phyloP scores from a whole-genome alignment of 352 stramenopile species.

The Phytophthora crassamura region DNA sequence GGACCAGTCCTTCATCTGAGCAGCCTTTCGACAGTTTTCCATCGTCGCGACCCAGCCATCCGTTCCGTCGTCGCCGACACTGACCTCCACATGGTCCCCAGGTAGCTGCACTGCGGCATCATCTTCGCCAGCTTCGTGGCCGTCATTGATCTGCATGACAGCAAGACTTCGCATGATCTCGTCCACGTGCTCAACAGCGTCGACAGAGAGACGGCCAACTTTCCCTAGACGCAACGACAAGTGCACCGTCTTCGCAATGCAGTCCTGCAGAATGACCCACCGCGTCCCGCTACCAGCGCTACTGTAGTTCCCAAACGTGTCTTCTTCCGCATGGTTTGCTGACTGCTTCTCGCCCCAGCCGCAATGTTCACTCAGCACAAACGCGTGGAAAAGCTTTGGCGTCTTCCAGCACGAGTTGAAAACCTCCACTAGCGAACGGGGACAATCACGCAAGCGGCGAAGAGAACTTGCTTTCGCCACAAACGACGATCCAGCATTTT shows the following conservation, averaged over 20 bases:
- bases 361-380: slow-evolving; percentile 73
- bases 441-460: slow-evolving; percentile 49
- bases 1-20: slow-evolving; percentile 74
- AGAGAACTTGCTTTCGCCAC: slow-evolving; percentile 36
- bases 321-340: slow-evolving; percentile 76
- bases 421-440: slow-evolving; percentile 45
- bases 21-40: slow-evolving; percentile 65
- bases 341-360: slow-evolving; percentile 67
- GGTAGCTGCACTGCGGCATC: slow-evolving; percentile 35
- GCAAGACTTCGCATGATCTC: slow-evolving; percentile 77
- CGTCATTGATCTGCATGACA: slow-evolving; percentile 84
- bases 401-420: slow-evolving; percentile 74
- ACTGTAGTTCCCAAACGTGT: slow-evolving; percentile 73
- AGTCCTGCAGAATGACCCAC: slow-evolving; percentile 78
- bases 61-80: slow-evolving; percentile 23
- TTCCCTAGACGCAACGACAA: slow-evolving; percentile 75
- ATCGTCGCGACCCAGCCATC: slow-evolving; percentile 71
- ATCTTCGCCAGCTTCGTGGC: slow-evolving; percentile 55
- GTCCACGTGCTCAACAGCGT: slow-evolving; percentile 80
- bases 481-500: slow-evolving; percentile 35
- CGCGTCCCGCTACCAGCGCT: slow-evolving; percentile 63
- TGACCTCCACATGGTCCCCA: slow-evolving; percentile 16
- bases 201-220: slow-evolving; percentile 65
- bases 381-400: slow-evolving; percentile 71
- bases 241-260: slow-evolving; percentile 74